Base-by-base conservation (phyloP, 1,284 basidiomycete species). In the Wallemia ichthyophaga region DNA sequence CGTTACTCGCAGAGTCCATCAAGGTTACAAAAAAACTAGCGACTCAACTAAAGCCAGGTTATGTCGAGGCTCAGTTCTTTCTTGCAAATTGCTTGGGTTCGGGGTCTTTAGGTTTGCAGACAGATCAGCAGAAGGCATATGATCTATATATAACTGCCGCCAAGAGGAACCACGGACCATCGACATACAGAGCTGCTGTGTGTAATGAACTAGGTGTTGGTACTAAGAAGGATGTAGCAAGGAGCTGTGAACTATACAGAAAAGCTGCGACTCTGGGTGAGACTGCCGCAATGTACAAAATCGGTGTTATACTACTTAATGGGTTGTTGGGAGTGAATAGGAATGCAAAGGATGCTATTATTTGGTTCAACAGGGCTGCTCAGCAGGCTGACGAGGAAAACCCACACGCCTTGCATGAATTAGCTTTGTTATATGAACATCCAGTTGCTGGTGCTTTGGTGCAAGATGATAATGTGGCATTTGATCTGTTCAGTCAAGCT, bases 151-250 rank as follows among this genome's bases (percentile, higher is more conserved):
- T 98, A 28, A 91, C 96, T 72, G 92, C 92, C 2, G 85, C 85
- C 33, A 98, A 96, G 71, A 86, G 95, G 71, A 94, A 95, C 68
- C 88, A 98, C 67, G 79, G 94, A 0, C 80, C 88, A 0, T 91
- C 89, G 24, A 89, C 85, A 27, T 99, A 98, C 68, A 84, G 94
- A 56, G 91, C 95, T 27, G 94, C 91, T 1, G 92, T 98, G 2
- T 99, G 94, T 71, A 96, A 96, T 71, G 94, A 98, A 70, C 86
- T 98, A 61, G 94, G 94, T n/a, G 91, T 89, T 0, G 94, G 94
- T n/a, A 98, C 94, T 1, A 77, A 83, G 63, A 77, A 82, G 61
- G 92, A 98, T 66, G 80, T 82, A 1, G 76, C 81, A 27, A 78
- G 91, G 31, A 92, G 92, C 1, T 81, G 91, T 54, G 80, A 91